These are phyloP conservation scores for Yarrowia sp. DNA, from an alignment of 805 yeast species.

Conservation along the genomic window DNA sequence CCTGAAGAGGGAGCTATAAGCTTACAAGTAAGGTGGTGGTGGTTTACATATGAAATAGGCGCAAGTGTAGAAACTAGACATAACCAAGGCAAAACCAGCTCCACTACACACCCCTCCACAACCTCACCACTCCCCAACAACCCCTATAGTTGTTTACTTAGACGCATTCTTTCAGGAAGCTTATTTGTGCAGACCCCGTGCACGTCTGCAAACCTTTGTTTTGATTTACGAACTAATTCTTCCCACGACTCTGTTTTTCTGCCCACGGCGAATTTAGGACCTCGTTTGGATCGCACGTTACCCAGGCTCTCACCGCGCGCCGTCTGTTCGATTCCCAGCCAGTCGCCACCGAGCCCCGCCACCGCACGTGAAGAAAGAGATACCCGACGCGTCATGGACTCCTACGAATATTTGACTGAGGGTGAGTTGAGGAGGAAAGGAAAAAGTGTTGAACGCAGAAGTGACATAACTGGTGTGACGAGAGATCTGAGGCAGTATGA, in stretches of 20 bases:
- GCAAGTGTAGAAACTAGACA: background rate
- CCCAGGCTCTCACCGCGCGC: background rate
- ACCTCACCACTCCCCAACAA: background rate
- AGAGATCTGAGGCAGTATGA: too few relatives aligned
- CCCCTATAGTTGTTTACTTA: background rate
- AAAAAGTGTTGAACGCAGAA: background rate
- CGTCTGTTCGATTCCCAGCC: background rate
- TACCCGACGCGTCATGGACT: slow-evolving; percentile 35
- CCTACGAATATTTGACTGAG: slow-evolving; percentile 34
- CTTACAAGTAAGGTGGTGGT: background rate
- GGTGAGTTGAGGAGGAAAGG: slow-evolving; percentile 36
- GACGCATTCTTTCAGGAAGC: slow-evolving; percentile 15
- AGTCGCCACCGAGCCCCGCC: background rate
- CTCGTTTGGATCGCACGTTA: slow-evolving; percentile 20
- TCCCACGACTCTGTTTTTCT: slow-evolving; percentile 16
- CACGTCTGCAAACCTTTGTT: slow-evolving; percentile 37
- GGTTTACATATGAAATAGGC: background rate
- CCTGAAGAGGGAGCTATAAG: background rate
- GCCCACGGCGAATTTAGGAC: background rate
- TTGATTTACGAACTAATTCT: slow-evolving; percentile 35
- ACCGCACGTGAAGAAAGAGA: background rate
- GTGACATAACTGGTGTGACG: too few relatives aligned
- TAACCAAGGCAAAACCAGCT: background rate
- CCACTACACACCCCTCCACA: background rate
- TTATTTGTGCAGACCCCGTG: slow-evolving; percentile 34